These are phyloP conservation scores for Melampsora americana DNA, from an alignment of 1,284 basidiomycete genomes.

Conservation along the genomic window DNA sequence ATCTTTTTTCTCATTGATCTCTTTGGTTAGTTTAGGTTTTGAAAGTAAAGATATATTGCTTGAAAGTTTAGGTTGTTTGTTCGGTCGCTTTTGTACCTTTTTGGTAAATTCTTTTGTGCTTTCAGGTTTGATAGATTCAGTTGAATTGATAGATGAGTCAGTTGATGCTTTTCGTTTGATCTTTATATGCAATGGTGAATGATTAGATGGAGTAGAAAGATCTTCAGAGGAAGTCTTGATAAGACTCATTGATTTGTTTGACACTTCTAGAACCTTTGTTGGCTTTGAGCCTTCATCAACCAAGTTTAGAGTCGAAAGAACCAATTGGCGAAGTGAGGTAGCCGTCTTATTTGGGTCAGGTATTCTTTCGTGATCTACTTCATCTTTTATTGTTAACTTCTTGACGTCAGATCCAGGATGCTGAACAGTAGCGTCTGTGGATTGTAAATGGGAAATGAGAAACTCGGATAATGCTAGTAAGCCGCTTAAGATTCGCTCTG, in stretches of 20 bases:
- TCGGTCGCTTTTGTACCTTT: not conserved
- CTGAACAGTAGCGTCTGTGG: not conserved
- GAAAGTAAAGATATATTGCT: not conserved
- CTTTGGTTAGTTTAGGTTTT: not conserved
- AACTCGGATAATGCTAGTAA: constrained; percentile 24
- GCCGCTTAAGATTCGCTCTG: constrained; percentile 18
- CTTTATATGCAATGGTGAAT: not conserved
- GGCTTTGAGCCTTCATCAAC: not conserved
- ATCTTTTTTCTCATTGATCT: not conserved
- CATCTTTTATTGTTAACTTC: not conserved
- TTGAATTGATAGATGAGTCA: not conserved
- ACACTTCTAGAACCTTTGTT: not conserved
- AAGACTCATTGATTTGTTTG: too few relatives aligned
- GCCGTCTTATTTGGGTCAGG: constrained; percentile 11
- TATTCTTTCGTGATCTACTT: constrained; percentile 10
- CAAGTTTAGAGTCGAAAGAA: not conserved
- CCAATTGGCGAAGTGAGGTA: constrained; percentile 4
- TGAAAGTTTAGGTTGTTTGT: not conserved
- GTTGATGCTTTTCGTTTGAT: not conserved
- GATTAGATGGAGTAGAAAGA: too few relatives aligned
- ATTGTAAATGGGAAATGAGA: constrained; percentile 3
- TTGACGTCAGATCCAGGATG: not conserved
- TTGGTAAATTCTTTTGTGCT: not conserved
- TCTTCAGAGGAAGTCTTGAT: too few relatives aligned
- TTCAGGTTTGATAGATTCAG: not conserved